Base-by-base conservation (phyloP, 2,329 filamentous ascomycete species). In the Macrophomina phaseolina region DNA sequence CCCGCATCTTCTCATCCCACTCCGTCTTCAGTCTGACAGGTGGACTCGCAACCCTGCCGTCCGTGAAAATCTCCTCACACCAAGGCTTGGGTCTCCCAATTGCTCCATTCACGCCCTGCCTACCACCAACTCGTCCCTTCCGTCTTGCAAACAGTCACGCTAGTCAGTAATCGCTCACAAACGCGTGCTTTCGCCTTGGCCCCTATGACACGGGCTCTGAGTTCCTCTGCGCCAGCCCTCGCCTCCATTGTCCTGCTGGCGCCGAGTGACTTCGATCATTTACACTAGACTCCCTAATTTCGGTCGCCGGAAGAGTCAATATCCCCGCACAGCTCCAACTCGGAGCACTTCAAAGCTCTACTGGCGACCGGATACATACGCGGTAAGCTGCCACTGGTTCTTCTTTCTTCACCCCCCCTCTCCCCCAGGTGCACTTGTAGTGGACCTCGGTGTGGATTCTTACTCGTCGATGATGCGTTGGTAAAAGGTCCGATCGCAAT, bases 401-500 rank as follows among this genome's bases (percentile, higher is more conserved):
- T 52, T 18, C 23, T 18, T 45, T n/a, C 8, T 64, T 14, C 6
- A 11, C 16, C 16, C 5, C 18, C 23, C 53, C 7, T 8, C 32
- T 36, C 46, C 18, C 38, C 36, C 18, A 32, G 18, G n/a, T 11
- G n/a, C n/a, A 42, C 46, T 49, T n/a, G 32, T 8, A 8, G n/a
- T 12, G 14, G 12, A 32, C 45, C 18, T 1, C 32, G n/a, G 12
- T 12, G 45, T 4, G n/a, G 34, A 28, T 3, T 46, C 11, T 8
- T n/a, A n/a, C 6, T n/a, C 46, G 46, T 66, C 64, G 11, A 66
- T 61, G 64, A 66, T 61, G 64, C 28, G 18, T 32, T 40, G 64
- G 64, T 66, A 66, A 66, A 66, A 66, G 64, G 64, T 66, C 55
- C 55, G 64, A 66, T 61, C 55, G 55, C 63, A 60, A 12, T 34